Percentiles rank a stretch among this genome's conserved stretches.
These are phyloP conservation scores for Gossypium turneri DNA, from an alignment of 345 rosid species.

Conservation along the genomic window DNA sequence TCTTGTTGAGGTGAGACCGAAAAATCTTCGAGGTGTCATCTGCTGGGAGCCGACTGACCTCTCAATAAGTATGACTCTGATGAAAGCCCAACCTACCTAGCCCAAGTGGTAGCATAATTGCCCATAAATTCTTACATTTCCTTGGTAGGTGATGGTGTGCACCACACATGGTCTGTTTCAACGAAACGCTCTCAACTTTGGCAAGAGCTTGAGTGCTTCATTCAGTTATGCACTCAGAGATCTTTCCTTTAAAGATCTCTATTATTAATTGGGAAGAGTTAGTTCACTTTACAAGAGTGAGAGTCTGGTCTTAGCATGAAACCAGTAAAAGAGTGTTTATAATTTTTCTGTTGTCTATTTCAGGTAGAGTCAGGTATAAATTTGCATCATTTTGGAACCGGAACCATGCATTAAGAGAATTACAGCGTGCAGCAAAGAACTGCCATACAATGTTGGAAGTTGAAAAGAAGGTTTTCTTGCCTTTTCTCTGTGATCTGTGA, in stretches of 20 bases:
- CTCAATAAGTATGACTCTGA: too few relatives aligned
- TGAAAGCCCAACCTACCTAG: too few relatives aligned
- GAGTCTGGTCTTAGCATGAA: conserved; percentile 2
- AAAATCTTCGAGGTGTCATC: too few relatives aligned
- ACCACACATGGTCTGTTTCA: too few relatives aligned
- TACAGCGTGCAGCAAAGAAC: conserved; percentile 71
- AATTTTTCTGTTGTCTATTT: conserved; percentile 27
- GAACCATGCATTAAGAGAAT: conserved; percentile 78
- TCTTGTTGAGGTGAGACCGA: background rate
- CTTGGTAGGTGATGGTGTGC: too few relatives aligned
- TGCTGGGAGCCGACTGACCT: too few relatives aligned
- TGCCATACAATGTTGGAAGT: conserved; percentile 69
- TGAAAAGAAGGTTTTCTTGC: conserved; percentile 74
- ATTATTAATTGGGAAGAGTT: background rate
- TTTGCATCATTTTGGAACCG: conserved; percentile 99
- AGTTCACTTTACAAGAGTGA: background rate
- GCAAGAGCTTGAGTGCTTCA: background rate
- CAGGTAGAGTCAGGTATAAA: conserved; percentile 99
- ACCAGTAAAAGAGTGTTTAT: conserved; percentile 14
- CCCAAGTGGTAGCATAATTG: too few relatives aligned
- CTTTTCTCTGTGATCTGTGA: background rate
- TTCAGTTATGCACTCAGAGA: background rate
- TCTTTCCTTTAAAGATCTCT: background rate
- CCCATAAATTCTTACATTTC: too few relatives aligned
- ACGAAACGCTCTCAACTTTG: too few relatives aligned